A percentile compares a stretch with the other conserved stretches of the same genome.
phyloP scores from a whole-genome alignment of 2,329 filamentous ascomycete species.

The Stagonosporopsis rhizophila region DNA sequence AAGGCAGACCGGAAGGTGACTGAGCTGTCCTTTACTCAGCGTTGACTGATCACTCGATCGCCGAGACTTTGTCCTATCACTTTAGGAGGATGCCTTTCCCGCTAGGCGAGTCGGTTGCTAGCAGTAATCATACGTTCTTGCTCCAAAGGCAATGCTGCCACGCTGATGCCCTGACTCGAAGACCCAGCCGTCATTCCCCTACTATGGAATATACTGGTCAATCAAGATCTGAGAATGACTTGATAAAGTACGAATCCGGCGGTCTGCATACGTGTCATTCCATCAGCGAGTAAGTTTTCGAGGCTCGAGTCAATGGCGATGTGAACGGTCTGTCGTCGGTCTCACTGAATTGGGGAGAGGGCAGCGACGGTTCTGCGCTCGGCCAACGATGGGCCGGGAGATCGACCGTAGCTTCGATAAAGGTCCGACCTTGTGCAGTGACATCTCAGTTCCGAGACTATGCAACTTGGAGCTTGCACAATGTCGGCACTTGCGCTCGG shows the following conservation, averaged over 20 bases:
- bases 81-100: background rate
- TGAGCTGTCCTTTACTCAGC: background rate
- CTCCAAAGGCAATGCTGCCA: background rate
- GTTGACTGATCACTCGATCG: background rate
- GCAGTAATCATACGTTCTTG: background rate
- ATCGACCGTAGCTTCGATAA: slow-evolving; percentile 1
- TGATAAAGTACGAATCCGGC: background rate
- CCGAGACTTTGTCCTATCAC: background rate
- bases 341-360: background rate
- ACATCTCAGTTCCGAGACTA: background rate
- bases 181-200: background rate
- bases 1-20: background rate
- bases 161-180: background rate
- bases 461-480: background rate
- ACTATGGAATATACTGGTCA: background rate
- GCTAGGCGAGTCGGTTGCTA: background rate
- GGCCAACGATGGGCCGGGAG: slow-evolving; percentile 5
- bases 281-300: background rate
- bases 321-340: background rate
- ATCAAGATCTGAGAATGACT: background rate
- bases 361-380: background rate
- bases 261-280: background rate
- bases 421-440: background rate
- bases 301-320: background rate
- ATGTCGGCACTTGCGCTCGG: background rate